Evolutionary conservation across 225 moss, liverwort and hornwort genomes (phyloP), one percentile per base, ranked within the genome.

Genomic region (Pleurozium schreberi): DNA sequence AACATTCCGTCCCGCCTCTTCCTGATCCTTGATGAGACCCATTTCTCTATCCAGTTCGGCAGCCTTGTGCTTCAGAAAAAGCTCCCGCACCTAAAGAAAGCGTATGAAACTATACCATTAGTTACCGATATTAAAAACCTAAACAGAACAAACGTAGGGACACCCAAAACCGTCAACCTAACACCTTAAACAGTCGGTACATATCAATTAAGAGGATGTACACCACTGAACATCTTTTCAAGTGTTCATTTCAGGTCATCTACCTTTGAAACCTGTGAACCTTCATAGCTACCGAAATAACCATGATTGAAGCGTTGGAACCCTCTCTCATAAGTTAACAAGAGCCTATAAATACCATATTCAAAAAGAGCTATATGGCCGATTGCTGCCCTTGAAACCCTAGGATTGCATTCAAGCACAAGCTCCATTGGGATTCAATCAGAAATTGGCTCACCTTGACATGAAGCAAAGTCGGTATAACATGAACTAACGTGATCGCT

Each of bases 11-110:
- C 98, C 98, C 49, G 95, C 95, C 95, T 98, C 97, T 83, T 98
- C 98, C 81, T 96, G 97, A 18, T 94, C 94, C 91, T 95, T 98
- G 21, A 98, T 98, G n/a, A 95, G 91, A 55, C 95, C 97, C 98
- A 98, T 95, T 84, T 96, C 98, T 81, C 96, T 92, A 88, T 98
- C 98, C 71, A 98, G 90, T 81, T 96, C 97, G 18, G 96, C 97
- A 62, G 98, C 98, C 87, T 98, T 98, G 74, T 96, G 97, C 93
- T 96, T 98, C 31, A 98, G 85, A 86, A 98, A 98, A 64, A 96
- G 94, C 92, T 98, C 98, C 74, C 98, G 94, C n/a, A 96, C 98
- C 93, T 98, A 76, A 12, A 45, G 86, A 62, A 59, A 30, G 30
- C n/a, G 13, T 40, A 43, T 10, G 52, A 63, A 80, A 42, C 30